phyloP scores from a whole-genome alignment of 257 asterid species.

The Misopates orontium region DNA sequence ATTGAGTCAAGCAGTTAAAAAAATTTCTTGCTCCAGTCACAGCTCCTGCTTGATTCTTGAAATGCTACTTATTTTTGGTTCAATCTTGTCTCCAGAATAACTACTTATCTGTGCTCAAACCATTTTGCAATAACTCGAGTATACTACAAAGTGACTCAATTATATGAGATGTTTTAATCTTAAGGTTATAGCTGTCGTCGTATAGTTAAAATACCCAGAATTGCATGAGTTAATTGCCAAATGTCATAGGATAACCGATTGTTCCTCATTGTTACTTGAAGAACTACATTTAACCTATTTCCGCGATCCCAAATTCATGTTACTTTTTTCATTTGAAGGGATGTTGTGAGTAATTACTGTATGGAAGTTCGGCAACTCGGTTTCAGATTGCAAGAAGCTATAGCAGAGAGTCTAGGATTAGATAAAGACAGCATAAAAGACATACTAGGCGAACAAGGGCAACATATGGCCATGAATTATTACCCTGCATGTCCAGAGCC shows the following conservation, averaged over 20 bases:
- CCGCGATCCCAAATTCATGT: not conserved
- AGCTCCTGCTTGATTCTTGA: no score
- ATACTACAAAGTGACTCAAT: no score
- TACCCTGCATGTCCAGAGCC: constrained; percentile 76
- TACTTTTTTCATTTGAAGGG: constrained; percentile 23
- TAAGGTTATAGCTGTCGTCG: no score
- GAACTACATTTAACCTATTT: not conserved
- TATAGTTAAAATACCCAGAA: no score
- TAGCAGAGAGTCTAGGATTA: constrained; percentile 32
- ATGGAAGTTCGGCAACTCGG: constrained; percentile 30
- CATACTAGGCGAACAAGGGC: constrained; percentile 58
- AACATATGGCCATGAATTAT: constrained; percentile 62
- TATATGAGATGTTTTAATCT: no score
- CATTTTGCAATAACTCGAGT: no score
- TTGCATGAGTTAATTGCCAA: no score
- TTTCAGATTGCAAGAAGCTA: constrained; percentile 27
- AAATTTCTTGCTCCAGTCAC: no score
- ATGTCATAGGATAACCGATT: not conserved
- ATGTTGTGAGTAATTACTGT: constrained; percentile 26
- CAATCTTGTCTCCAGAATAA: no score
- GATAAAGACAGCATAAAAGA: constrained; percentile 19
- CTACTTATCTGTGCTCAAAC: no score
- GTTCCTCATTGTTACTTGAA: not conserved
- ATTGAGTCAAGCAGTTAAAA: no score
- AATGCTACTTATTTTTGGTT: no score